Conservation (phyloP, 148 eudicot genomes). For the Chenopodium quinoa region DNA sequence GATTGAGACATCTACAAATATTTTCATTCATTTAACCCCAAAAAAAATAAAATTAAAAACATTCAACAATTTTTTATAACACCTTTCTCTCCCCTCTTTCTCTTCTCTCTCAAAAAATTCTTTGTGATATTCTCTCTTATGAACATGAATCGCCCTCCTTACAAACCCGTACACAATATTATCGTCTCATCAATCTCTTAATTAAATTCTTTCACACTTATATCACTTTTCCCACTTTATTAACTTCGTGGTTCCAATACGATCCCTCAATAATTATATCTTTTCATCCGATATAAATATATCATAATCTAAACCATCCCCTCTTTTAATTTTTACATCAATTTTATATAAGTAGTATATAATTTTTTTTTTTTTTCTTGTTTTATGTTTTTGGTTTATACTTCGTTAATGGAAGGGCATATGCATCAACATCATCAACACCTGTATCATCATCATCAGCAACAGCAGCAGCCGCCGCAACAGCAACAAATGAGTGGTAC, state of each 20-base stretch:
- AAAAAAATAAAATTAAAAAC: not conserved
- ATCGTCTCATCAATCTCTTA: no score
- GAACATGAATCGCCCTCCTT: not conserved
- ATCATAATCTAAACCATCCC: not conserved
- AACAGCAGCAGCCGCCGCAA: constrained; percentile 15
- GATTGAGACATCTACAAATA: not conserved
- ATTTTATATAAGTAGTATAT: no score
- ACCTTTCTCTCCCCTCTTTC: not conserved
- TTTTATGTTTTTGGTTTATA: not conserved
- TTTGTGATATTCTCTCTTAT: not conserved
- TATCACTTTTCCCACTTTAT: not conserved
- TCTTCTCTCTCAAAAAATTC: not conserved
- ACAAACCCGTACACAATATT: no score
- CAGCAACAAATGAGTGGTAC: constrained; percentile 3
- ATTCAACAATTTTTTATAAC: not conserved
- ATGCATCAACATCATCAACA: constrained; percentile 36
- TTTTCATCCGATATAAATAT: not conserved
- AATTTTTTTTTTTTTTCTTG: not conserved
- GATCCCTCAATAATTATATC: not conserved
- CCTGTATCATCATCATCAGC: constrained; percentile 29
- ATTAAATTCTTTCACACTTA: constrained; percentile 38
- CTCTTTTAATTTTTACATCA: no score
- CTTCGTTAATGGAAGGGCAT: constrained; percentile 38
- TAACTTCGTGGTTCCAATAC: no score
- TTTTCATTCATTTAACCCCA: not conserved